phyloP scores from a whole-genome alignment of 257 asterid genomes.

The Pogostemon cablin region DNA sequence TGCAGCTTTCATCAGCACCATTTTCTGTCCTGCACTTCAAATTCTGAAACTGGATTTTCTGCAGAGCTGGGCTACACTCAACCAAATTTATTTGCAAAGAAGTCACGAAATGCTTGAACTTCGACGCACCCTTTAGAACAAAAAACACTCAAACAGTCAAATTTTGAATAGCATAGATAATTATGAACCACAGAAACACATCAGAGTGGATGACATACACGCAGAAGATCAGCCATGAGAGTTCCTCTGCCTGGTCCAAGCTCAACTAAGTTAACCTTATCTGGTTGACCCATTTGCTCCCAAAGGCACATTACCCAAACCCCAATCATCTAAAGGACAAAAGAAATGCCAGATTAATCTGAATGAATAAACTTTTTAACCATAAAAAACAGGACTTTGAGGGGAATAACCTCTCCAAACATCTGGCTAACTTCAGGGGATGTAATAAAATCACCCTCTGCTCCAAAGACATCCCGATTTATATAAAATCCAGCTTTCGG shows the following conservation, averaged over 20 bases:
- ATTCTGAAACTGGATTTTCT: slow-evolving; percentile 72
- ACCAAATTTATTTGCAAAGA: slow-evolving; percentile 85
- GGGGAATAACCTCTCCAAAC: slow-evolving; percentile 87
- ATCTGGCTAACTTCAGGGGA: slow-evolving; percentile 99
- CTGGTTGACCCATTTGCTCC: slow-evolving; percentile 98
- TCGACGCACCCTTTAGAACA: slow-evolving; percentile 63
- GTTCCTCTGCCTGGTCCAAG: slow-evolving; percentile 99
- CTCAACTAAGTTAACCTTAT: slow-evolving; percentile 79
- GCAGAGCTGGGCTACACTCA: slow-evolving; percentile 89
- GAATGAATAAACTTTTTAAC: slow-evolving; percentile 6
- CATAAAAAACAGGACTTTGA: not conserved
- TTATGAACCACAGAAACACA: not conserved
- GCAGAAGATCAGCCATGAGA: slow-evolving; percentile 90
- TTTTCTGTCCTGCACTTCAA: slow-evolving; percentile 64
- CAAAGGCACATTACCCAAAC: slow-evolving; percentile 98
- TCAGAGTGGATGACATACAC: slow-evolving; percentile 51
- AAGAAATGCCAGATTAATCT: slow-evolving; percentile 21
- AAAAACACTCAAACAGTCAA: slow-evolving; percentile 12
- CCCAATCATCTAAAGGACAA: slow-evolving; percentile 71
- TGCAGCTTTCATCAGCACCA: slow-evolving; percentile 41
- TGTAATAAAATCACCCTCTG: slow-evolving; percentile 89
- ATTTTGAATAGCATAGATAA: slow-evolving; percentile 10
- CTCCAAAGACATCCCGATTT: slow-evolving; percentile 93
- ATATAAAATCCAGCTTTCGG: slow-evolving; percentile 90
- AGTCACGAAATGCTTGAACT: slow-evolving; percentile 73